Base-by-base conservation (phyloP, 352 stramenopile species). In the Globisporangium uncinulatum region DNA sequence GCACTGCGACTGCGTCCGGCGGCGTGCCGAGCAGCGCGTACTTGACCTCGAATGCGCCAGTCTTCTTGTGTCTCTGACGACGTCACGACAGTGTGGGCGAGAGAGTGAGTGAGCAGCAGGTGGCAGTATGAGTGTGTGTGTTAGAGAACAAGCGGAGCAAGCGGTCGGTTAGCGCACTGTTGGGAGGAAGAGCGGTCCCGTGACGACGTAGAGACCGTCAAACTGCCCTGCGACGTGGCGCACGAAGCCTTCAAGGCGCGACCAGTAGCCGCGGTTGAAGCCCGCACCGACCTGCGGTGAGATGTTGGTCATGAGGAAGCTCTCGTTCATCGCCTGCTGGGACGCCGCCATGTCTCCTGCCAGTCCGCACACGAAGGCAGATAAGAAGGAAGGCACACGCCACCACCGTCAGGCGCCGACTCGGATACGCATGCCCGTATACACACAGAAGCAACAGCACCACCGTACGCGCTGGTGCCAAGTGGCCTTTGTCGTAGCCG, bases 281-380 rank as follows among this genome's bases (percentile, higher is more conserved):
- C 84, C 84, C 24, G 74, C 81, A 39, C 85, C 86, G 45, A 95
- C 63, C 62, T 98, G 95, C 0, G 95, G 95, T 24, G 86, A 96
- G 57, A 98, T 93, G 70, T 98, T 98, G 51, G 79, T 95, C 71
- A 98, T 94, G n/a, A 92, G 72, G 61, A 98, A 98, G 52, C 93
- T 98, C 69, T 98, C 92, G 57, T 96, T 69, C 76, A 97, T 91
- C 29, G 80, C 76, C 37, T 79, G 53, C 54, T 97, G 86, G 14
- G 82, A 87, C 6, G 70, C 66, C 7, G 66, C 67, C 79, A 97
- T 97, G 64, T 98, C 85, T 7, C 87, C 92, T 91, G 58, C 24
- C 48, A 32, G 1, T 56, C 14, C n/a, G 13, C 7, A 36, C 19
- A 32, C 19, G 1, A 37, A 11, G 24, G 21, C 43, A 13, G 41